Percentiles rank a stretch among this genome's conserved stretches.
phyloP scores from a whole-genome alignment of 495 filamentous ascomycete genomes.

The Mycothermus thermophilus region DNA sequence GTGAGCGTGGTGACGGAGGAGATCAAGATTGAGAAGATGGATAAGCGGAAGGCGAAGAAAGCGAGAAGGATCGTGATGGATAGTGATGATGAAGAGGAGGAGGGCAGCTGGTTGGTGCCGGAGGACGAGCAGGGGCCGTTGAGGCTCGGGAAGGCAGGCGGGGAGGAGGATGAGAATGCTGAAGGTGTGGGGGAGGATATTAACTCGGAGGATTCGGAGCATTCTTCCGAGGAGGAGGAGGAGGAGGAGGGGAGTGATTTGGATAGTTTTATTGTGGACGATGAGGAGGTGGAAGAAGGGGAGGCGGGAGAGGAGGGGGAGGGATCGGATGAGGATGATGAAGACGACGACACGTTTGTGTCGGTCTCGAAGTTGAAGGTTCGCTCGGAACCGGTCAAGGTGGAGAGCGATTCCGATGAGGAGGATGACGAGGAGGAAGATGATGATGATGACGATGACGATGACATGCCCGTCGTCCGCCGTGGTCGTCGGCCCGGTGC shows the following conservation, averaged over 20 bases:
- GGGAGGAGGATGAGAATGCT: constrained; percentile 68
- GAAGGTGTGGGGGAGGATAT: constrained; percentile 76
- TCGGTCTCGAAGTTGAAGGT: constrained; percentile 29
- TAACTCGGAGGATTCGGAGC: constrained; percentile 44
- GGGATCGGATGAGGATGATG: constrained; percentile 19
- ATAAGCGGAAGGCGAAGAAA: constrained; percentile 32
- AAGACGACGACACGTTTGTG: constrained; percentile 25
- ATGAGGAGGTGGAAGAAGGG: constrained; percentile 13
- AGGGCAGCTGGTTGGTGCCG: constrained; percentile 61
- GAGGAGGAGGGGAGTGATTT: constrained; percentile 33
- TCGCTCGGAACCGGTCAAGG: constrained; percentile 18
- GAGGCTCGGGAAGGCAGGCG: constrained; percentile 62
- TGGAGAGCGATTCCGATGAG: constrained; percentile 6
- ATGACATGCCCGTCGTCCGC: constrained; percentile 15
- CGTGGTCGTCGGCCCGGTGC: constrained; percentile 27
- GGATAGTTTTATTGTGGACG: constrained; percentile 33
- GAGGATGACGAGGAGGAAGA: constrained; percentile 13
- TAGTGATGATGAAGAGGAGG: constrained; percentile 47
- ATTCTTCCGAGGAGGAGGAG: constrained; percentile 16
- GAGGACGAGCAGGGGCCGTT: constrained; percentile 42
- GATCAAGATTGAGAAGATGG: constrained; percentile 27
- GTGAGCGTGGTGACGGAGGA: constrained; percentile 32
- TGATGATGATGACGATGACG: constrained; percentile 19
- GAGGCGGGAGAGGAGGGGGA: constrained; percentile 32
- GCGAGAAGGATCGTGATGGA: constrained; percentile 39